Percentiles rank a stretch among this genome's conserved stretches.
These are phyloP conservation scores for Vachellia collinsii DNA, from an alignment of 306 rosid genomes.

Conservation along the genomic window DNA sequence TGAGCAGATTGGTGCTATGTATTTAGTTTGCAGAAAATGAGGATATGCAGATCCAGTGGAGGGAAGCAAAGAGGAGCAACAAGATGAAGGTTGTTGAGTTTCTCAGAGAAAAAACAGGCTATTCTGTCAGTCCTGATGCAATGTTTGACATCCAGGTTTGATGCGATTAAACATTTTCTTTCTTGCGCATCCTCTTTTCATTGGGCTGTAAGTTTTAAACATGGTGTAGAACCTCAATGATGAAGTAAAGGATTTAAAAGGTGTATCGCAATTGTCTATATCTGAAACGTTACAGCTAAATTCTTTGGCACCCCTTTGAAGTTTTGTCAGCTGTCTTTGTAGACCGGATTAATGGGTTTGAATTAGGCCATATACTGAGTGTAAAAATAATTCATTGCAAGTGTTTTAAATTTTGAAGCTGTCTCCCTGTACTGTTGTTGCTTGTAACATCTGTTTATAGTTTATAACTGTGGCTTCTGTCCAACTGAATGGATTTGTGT, in stretches of 20 bases:
- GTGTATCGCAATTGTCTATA: not conserved
- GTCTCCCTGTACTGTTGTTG: slow-evolving; percentile 14
- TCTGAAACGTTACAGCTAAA: slow-evolving; percentile 11
- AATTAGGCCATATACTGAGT: not conserved
- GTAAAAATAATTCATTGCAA: not conserved
- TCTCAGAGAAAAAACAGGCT: slow-evolving; percentile 84
- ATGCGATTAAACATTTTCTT: slow-evolving; percentile 31
- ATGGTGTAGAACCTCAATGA: slow-evolving; percentile 19
- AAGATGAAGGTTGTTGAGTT: slow-evolving; percentile 80
- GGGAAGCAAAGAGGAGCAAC: slow-evolving; percentile 77
- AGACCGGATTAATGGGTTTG: slow-evolving; percentile 1
- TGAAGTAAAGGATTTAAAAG: not conserved
- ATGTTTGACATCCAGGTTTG: slow-evolving; percentile 93
- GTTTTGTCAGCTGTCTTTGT: slow-evolving; percentile 16
- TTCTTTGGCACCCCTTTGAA: slow-evolving; percentile 8
- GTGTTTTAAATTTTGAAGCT: slow-evolving; percentile 29
- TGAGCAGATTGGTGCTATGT: slow-evolving; percentile 39
- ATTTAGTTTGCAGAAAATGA: slow-evolving; percentile 78
- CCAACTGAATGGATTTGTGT: slow-evolving; percentile 30
- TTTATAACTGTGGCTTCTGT: not conserved
- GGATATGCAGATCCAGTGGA: slow-evolving; percentile 89
- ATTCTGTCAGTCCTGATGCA: slow-evolving; percentile 87
- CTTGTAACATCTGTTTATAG: slow-evolving; percentile 28
- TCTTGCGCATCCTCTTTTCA: slow-evolving; percentile 18
- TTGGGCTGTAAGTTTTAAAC: slow-evolving; percentile 17